Evolutionary conservation across 2,329 filamentous ascomycete species (phyloP), one percentile per base, ranked within the genome.

Genomic region (Aspergillus jensenii): DNA sequence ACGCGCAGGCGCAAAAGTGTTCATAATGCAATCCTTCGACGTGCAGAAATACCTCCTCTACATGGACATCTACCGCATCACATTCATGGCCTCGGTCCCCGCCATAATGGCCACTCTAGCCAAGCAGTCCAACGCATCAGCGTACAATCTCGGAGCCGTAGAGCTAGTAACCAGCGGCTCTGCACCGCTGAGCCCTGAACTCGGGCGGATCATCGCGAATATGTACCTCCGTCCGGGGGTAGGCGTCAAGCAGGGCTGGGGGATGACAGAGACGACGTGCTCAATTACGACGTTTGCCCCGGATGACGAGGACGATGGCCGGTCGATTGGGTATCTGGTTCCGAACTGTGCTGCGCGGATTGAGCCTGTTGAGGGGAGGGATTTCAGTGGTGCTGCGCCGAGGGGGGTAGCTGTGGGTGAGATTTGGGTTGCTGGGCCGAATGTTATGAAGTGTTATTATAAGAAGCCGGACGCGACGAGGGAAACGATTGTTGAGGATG

Each of bases 381-480:
- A 58, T 7, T 58, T 54, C 21, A 52, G 33, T 3, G 50, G 45
- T 19, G 33, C 19, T 37, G 23, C 35, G 15, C 41, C 43, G 25
- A 14, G 4, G 3, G 50, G 49, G 5, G 35, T 21, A 0, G 17
- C 33, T 15, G 49, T 52, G 3, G 55, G 55, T 15, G 56, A 58
- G 50, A 43, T 58, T 5, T 58, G 56, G 56, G 40, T 58, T 7
- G 15, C 56, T 12, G 56, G 56, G 25, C 56, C 56, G 17, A 58
- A 58, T 49, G 37, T 58, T n/a, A 58, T 58, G 56, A 58, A 50
- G 31, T 44, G 56, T 2, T 58, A 58, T 39, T 58, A 54, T 1
- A 48, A 52, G 11, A 44, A 49, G 9, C 49, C 49, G 4, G 33
- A 40, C 17, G 25, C 23, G 21, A 58, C 55, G n/a, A 45, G 25